Base-by-base conservation (phyloP, 208 protist species). In the Trypanosomatidae sp. region DNA sequence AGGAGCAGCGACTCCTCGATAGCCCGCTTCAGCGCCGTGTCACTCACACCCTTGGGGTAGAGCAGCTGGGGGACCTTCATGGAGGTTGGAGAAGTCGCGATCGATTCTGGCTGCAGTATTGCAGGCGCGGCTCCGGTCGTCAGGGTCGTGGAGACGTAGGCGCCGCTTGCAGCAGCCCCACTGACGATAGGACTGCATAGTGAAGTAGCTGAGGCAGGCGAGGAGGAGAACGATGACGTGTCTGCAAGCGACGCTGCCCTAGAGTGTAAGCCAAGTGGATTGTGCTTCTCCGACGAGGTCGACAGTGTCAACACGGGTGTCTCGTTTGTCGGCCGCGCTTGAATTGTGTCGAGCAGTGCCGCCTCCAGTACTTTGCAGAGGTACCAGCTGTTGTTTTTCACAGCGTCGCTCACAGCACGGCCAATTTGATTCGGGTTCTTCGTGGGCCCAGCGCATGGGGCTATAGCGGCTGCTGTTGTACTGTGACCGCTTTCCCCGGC, bases 381-480 rank as follows among this genome's bases (percentile, higher is more conserved):
- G 69, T 92, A 93, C 91, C 91, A 95, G 49, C 79, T 85, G 49
- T 84, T 81, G 60, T 90, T 88, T 49, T 68, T 78, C 46, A 80
- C 66, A 9, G 83, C 82, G 36, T 86, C 82, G 39, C 75, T 85
- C 19, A 93, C 77, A 17, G 85, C 88, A n/a, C 87, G 74, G 25
- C 91, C 91, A 41, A 95, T 89, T 66, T 95, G 91, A 69, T 95
- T 95, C 22, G 91, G 91, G 79, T 95, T 95, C 33, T 69, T 67
- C 41, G 64, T 68, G 4, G 68, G 62, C 28, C 58, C 59, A 44
- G 28, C 50, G 12, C 60, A 56, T 13, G 44, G 43, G 19, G 60
- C 5, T 44, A 39, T 46, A 19, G 68, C 9, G 58, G 12, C 25
- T 25, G 58, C n/a, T 6, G 1, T 25, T 25, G 68, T 15, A 55